These are phyloP conservation scores for Wickerhamomyces mucosus DNA, from an alignment of 805 yeast species.

Conservation along the genomic window DNA sequence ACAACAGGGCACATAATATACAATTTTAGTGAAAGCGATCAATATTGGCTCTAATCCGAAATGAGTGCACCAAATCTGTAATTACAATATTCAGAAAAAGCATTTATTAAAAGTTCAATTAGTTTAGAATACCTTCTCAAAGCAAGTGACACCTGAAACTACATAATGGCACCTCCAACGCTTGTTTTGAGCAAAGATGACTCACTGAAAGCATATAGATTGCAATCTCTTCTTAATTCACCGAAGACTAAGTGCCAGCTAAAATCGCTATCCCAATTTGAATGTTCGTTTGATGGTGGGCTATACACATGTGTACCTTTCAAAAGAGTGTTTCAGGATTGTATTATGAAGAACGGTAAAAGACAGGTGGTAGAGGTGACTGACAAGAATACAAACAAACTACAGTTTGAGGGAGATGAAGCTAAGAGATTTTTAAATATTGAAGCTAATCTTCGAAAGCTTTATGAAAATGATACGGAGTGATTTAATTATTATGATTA, in stretches of 20 bases:
- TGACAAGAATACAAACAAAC: conserved; percentile 20
- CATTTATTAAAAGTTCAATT: too few species aligned
- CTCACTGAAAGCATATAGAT: conserved; percentile 18
- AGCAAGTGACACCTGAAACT: too few species aligned
- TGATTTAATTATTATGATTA: too few species aligned
- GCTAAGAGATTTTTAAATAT: conserved; percentile 5
- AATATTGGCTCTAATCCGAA: too few species aligned
- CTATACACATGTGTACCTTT: conserved; percentile 38
- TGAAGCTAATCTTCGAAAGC: conserved; percentile 3
- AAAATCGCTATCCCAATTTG: conserved; percentile 34
- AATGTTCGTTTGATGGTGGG: conserved; percentile 36
- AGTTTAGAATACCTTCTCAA: too few species aligned
- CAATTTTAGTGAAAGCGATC: too few species aligned
- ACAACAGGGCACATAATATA: too few species aligned
- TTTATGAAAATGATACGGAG: background rate
- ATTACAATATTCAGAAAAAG: too few species aligned
- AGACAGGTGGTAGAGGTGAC: conserved; percentile 30
- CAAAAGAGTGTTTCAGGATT: conserved; percentile 35
- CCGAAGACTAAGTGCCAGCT: conserved; percentile 20
- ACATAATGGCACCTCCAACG: conserved; percentile 43
- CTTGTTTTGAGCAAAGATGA: conserved; percentile 33
- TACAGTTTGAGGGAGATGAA: conserved; percentile 9
- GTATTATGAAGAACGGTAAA: conserved; percentile 22
- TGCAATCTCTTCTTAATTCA: conserved; percentile 4
- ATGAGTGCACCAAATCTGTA: too few species aligned